These are phyloP conservation scores for Entomortierella beljakovae DNA, from an alignment of 192 early-diverging fungal genomes.

Conservation along the genomic window DNA sequence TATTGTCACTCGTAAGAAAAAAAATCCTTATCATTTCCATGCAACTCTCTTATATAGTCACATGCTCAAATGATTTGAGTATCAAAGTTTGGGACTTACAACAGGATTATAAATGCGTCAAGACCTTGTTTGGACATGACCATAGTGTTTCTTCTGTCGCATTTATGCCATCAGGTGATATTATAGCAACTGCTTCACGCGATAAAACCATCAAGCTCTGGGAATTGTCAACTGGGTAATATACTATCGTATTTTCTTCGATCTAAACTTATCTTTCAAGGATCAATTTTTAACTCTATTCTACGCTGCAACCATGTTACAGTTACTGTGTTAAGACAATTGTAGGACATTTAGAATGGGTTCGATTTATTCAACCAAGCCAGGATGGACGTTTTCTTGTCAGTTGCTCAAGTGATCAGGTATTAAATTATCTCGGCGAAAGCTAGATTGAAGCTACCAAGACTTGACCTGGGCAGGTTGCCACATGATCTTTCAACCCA, in stretches of 20 bases:
- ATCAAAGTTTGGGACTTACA: slow-evolving; percentile 94
- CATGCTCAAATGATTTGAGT: slow-evolving; percentile 92
- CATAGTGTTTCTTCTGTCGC: slow-evolving; percentile 88
- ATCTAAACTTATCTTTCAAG: not conserved
- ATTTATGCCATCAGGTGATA: slow-evolving; percentile 82
- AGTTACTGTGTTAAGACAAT: slow-evolving; percentile 88
- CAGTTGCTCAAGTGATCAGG: slow-evolving; percentile 89
- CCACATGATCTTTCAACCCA: no score
- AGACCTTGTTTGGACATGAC: slow-evolving; percentile 92
- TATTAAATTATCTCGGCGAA: slow-evolving; percentile 19
- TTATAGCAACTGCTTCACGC: slow-evolving; percentile 88
- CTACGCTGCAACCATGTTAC: no score
- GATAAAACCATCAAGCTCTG: slow-evolving; percentile 94
- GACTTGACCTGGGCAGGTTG: no score
- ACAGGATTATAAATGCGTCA: slow-evolving; percentile 82
- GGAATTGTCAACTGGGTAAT: slow-evolving; percentile 85
- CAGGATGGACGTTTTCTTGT: slow-evolving; percentile 80
- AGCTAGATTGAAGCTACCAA: no score
- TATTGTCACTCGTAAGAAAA: no score
- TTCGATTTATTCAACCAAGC: slow-evolving; percentile 75
- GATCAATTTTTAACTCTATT: no score
- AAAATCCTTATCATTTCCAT: not conserved
- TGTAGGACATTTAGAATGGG: slow-evolving; percentile 89
- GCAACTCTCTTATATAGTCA: slow-evolving; percentile 60
- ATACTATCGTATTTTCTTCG: not conserved